Conservation (phyloP, 805 yeast genomes). For the Pachysolen tannophilus region DNA sequence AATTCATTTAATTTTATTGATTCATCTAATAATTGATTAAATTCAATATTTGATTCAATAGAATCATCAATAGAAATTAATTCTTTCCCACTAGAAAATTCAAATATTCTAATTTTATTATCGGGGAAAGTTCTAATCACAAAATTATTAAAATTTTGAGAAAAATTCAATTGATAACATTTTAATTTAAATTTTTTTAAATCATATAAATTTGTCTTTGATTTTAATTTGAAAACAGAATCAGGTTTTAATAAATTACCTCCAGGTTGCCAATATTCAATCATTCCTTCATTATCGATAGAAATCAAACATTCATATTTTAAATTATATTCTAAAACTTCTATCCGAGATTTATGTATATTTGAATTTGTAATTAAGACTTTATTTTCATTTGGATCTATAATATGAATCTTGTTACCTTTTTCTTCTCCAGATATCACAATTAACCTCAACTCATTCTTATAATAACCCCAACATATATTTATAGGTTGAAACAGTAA, state of each 20-base stretch:
- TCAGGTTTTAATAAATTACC: too few relatives aligned
- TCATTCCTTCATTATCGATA: slow-evolving; percentile 22
- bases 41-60: slow-evolving; percentile 14
- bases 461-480: slow-evolving; percentile 14
- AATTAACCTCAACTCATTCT: slow-evolving; percentile 9
- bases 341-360: slow-evolving; percentile 18
- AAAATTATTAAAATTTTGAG: slow-evolving; percentile 20
- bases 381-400: slow-evolving; percentile 13
- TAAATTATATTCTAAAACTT: slow-evolving; percentile 15
- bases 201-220: slow-evolving; percentile 30
- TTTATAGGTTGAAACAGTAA: slow-evolving; percentile 19
- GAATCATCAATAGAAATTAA: slow-evolving; percentile 22
- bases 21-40: slow-evolving; percentile 18
- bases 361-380: slow-evolving; percentile 9
- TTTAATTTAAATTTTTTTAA: slow-evolving; percentile 24
- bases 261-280: slow-evolving; percentile 27
- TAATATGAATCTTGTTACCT: slow-evolving; percentile 13
- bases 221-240: slow-evolving; percentile 16
- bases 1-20: slow-evolving; percentile 12
- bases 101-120: slow-evolving; percentile 23
- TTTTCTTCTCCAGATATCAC: slow-evolving; percentile 12
- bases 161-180: slow-evolving; percentile 16
- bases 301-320: slow-evolving; percentile 19
- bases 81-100: slow-evolving; percentile 25
- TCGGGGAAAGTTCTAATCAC: slow-evolving; percentile 25